Conservation (phyloP, 2,329 filamentous ascomycete species). For the Fusarium sulawesiense region DNA sequence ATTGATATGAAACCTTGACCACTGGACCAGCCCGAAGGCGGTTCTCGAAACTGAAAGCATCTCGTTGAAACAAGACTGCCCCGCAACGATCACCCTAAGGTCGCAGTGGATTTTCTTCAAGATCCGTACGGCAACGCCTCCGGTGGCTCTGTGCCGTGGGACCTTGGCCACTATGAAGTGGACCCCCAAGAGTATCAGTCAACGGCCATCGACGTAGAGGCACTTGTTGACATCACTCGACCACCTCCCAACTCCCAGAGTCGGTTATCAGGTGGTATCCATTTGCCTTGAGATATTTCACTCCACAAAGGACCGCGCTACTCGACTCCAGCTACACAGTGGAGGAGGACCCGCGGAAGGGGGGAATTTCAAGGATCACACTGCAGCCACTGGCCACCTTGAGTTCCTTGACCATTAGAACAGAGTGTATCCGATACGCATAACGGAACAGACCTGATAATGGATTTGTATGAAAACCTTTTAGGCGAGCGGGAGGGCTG, state of each 20-base stretch:
- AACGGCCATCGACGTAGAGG: not conserved
- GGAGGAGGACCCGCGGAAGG: not conserved
- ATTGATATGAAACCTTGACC: not conserved
- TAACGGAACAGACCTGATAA: not conserved
- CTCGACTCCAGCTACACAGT: rapidly evolving
- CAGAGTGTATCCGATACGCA: not conserved
- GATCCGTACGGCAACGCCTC: not conserved
- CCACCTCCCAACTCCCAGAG: not conserved
- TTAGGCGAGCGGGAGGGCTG: too few relatives aligned
- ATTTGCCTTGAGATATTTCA: not conserved
- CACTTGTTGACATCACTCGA: not conserved
- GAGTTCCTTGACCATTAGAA: not conserved
- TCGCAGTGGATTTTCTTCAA: not conserved
- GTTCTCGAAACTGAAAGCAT: not conserved
- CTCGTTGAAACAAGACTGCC: not conserved
- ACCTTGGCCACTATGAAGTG: not conserved
- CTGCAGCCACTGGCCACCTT: not conserved
- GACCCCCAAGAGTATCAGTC: not conserved
- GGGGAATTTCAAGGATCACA: not conserved
- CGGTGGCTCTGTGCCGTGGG: too few relatives aligned
- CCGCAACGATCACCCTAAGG: not conserved
- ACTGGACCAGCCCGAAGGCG: not conserved
- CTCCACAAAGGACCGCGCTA: not conserved
- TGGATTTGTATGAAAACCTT: not conserved
- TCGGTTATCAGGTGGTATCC: not conserved